phyloP scores from a whole-genome alignment of 768 basidiomycete genomes.

The Rhodotorula taiwanensis region DNA sequence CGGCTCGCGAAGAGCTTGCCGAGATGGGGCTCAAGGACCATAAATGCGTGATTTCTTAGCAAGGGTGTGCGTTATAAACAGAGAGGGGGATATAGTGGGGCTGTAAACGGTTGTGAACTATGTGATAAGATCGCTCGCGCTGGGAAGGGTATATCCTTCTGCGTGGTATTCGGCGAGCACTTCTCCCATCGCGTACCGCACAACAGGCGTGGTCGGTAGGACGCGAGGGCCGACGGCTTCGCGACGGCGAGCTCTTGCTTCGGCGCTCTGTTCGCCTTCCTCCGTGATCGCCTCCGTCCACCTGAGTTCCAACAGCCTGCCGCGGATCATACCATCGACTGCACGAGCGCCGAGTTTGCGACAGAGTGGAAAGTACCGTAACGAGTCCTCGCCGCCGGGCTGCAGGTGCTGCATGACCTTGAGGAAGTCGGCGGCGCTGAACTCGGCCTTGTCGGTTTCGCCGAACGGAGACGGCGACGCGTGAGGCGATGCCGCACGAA shows the following conservation, averaged over 20 bases:
- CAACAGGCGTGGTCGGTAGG: constrained; percentile 69
- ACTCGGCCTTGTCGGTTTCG: constrained; percentile 56
- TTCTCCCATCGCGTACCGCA: constrained; percentile 75
- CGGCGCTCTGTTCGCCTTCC: constrained; percentile 46
- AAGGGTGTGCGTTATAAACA: neutral
- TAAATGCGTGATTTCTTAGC: constrained; percentile 28
- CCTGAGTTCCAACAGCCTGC: constrained; percentile 53
- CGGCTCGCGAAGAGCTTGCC: constrained; percentile 59
- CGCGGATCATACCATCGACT: constrained; percentile 78
- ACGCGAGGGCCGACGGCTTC: constrained; percentile 65
- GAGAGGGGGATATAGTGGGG: too few relatives aligned
- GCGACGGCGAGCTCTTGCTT: constrained; percentile 47
- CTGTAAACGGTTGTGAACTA: too few relatives aligned
- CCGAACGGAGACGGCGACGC: constrained; percentile 20
- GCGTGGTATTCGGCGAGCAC: constrained; percentile 74
- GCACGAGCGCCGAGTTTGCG: constrained; percentile 74
- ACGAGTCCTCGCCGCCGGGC: constrained; percentile 55
- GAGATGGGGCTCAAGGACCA: constrained; percentile 55
- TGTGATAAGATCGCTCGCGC: too few relatives aligned
- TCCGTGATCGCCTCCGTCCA: constrained; percentile 49
- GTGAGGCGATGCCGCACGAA: constrained; percentile 30
- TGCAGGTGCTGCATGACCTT: constrained; percentile 69
- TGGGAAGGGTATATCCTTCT: neutral
- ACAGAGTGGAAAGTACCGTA: constrained; percentile 75
- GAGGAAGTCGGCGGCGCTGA: constrained; percentile 69